Evolutionary conservation across 768 basidiomycete species (phyloP), one percentile per base, ranked within the genome.

Genomic region (Tubosaeta sp.): DNA sequence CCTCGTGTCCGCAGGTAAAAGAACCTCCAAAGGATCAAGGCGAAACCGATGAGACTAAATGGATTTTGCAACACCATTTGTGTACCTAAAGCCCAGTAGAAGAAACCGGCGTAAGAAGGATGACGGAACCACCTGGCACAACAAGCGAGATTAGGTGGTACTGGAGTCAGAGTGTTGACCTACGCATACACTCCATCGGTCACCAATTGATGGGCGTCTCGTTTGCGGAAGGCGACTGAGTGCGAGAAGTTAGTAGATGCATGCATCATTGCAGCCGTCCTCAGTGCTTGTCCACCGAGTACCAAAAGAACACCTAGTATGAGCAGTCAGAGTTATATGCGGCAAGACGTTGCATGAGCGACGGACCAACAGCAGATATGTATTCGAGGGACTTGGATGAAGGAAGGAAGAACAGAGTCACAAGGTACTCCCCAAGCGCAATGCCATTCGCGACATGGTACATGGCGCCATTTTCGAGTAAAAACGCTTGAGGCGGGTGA

Each of bases 101-200:
- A 95, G 75, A 97, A 99, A 2, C 95, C 97, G 2, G 91, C 82
- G 60, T 99, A 99, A 0, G 95, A 97, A 11, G 97, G 97, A 70
- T 99, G 97, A 13, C 97, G 83, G 55, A 85, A 86, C 82, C 58
- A 67, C 22, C 65, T 65, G 32, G 39, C 39, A 27, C 19, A 44
- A 35, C 7, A 31, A 35, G 19, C 22, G 26, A 44, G 31, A 37
- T 26, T 25, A 47, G 38, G 25, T 11, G 22, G 14, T 4, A 42
- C 13, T 8, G 19, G 35, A 11, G 33, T 19, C 27, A 44, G 29
- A 43, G n/a, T 26, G 13, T 38, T 25, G 33, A 75, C 85, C 67
- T 65, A 97, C 89, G 80, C 76, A 60, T 98, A 99, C 48, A 99
- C 76, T 14, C 97, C 97, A 57, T 84, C 77, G 5, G 88, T 97